Base-by-base conservation (phyloP, 352 stramenopile genomes). In the Globisporangium polare region DNA sequence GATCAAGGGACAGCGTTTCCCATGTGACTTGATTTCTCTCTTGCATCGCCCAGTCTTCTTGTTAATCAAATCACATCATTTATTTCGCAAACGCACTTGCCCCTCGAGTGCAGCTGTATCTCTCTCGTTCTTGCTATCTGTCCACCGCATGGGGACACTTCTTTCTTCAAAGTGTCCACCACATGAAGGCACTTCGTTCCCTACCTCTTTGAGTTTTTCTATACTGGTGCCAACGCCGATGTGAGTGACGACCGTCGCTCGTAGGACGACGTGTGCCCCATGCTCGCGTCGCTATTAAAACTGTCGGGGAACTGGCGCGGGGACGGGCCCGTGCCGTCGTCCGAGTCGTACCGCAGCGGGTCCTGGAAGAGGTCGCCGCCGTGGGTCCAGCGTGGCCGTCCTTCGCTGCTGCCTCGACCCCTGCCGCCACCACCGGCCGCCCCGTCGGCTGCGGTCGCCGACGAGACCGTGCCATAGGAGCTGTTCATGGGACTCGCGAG, bases 361-460 rank as follows among this genome's bases (percentile, higher is more conserved):
- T 94, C 85, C 63, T 91, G 81, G 62, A 94, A 94, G 31, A 94
- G 65, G 41, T 92, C 85, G 26, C 83, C 85, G 39, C 85, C 85
- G 52, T 91, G 83, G 4, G 81, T 94, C 85, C 85, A 94, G 35
- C 83, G 74, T 17, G 79, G 73, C 13, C 71, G 67, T n/a, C 39
- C 50, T 41, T 85, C 75, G 33, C 52, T 13, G 20, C 17, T 45
- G 39, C 39, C 39, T 39, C 33, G 33, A 1, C 35, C 35, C 10
- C 35, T 41, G 35, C 35, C 35, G 17, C 17, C 37, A 13, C 37
- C 13, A n/a, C 17, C 15, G 17, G 15, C 39, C 39, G 15, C 52
- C 10, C 37, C 59, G 17, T 87, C 68, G 46, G 46, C 60, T 5
- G 61, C 68, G 52, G 74, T 77, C 42, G 76, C 78, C 3, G 74